Conservation (phyloP, 2,329 filamentous ascomycete species). For the Botrytis porri region DNA sequence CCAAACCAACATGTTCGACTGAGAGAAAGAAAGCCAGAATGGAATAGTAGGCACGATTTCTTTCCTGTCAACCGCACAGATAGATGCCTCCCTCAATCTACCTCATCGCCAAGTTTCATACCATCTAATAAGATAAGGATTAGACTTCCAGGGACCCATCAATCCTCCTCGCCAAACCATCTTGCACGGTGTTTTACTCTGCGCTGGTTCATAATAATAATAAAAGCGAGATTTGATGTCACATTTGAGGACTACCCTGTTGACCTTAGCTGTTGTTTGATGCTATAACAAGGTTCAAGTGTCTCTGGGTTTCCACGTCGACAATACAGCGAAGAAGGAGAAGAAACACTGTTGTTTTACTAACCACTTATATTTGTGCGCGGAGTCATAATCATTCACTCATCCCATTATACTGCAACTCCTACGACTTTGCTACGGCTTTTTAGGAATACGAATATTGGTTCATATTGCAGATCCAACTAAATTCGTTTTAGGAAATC, state of each 20-base stretch:
- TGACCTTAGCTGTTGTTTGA: not conserved
- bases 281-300: constrained; percentile 9
- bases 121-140: not conserved
- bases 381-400: not conserved
- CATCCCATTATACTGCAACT: not conserved
- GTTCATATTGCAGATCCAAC: constrained; percentile 10
- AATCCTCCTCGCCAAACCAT: constrained; percentile 12
- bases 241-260: not conserved
- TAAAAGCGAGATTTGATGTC: constrained; percentile 8
- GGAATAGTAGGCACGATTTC: not conserved
- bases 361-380: constrained; percentile 4
- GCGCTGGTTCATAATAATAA: constrained; percentile 15
- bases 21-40: not conserved
- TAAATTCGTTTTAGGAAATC: not conserved
- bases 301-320: constrained; percentile 15
- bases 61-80: not conserved
- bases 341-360: not conserved
- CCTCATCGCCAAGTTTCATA: not conserved
- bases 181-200: not conserved
- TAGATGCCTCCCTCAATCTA: not conserved
- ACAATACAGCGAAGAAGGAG: not conserved
- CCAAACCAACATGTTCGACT: not conserved
- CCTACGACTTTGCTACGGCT: not conserved
- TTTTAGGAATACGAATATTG: constrained; percentile 8
- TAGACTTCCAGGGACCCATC: constrained; percentile 6